Conservation (phyloP, 164 flowering plant species). For the Annona cherimola region DNA sequence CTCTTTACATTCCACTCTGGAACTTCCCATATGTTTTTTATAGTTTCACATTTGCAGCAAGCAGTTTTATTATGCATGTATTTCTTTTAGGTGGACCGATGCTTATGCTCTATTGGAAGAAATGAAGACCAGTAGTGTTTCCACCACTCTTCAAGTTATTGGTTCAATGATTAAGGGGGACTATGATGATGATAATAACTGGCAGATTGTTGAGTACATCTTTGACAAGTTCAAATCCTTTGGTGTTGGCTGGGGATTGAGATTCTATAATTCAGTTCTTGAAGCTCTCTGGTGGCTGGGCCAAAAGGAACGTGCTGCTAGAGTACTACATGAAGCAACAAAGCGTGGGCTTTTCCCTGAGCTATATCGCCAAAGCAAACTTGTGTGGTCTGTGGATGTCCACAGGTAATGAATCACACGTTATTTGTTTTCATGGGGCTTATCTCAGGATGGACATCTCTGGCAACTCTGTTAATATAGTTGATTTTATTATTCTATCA, state of each 20-base stretch:
- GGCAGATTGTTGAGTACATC: conserved; percentile 97
- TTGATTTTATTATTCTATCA: conserved; percentile 23
- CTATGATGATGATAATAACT: conserved; percentile 80
- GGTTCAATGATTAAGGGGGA: conserved; percentile 87
- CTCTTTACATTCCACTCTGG: not conserved
- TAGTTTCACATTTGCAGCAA: not conserved
- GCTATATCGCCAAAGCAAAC: conserved; percentile 65
- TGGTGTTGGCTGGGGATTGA: conserved; percentile 76
- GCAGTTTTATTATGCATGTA: not conserved
- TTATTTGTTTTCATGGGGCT: not conserved
- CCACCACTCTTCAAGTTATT: conserved; percentile 85
- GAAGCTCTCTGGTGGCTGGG: conserved; percentile 96
- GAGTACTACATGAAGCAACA: conserved; percentile 77
- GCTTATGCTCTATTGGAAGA: conserved; percentile 62
- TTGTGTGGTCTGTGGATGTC: conserved; percentile 84
- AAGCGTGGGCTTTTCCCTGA: conserved; percentile 74
- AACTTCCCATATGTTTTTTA: not conserved
- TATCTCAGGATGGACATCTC: not conserved
- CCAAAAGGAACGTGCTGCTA: conserved; percentile 71
- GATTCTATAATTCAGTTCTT: conserved; percentile 79
- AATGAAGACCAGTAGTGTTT: conserved; percentile 59
- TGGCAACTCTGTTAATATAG: not conserved
- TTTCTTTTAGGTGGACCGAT: conserved; percentile 62
- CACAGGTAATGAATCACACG: conserved; percentile 49
- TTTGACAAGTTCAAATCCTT: conserved; percentile 73